Percentiles rank a stretch among this genome's conserved stretches.
Conservation (phyloP, 2,329 filamentous ascomycete genomes). For the Epichloe uncinata region DNA sequence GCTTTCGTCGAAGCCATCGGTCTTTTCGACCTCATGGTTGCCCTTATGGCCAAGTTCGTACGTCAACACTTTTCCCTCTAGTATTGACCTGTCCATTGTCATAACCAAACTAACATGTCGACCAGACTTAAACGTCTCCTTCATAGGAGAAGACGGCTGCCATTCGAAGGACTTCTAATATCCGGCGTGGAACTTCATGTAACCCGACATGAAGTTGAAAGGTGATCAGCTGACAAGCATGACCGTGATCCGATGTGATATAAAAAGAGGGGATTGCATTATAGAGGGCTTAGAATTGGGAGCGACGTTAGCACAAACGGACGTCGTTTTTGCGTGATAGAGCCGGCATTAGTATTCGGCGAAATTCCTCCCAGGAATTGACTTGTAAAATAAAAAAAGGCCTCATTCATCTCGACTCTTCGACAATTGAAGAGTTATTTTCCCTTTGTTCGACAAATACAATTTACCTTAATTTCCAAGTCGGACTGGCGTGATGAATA, state of each 20-base stretch:
- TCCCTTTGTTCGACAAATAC: constrained; percentile 10
- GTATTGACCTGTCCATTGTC: background rate
- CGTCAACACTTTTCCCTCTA: constrained; percentile 20
- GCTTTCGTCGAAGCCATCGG: constrained; percentile 88
- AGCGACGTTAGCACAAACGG: constrained; percentile 18
- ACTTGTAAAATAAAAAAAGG: constrained; percentile 31
- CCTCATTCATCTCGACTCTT: constrained; percentile 26
- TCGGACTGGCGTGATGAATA: constrained; percentile 7
- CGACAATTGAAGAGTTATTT: constrained; percentile 16
- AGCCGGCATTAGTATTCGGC: constrained; percentile 21
- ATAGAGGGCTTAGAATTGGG: constrained; percentile 29
- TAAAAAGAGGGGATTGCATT: constrained; percentile 23
- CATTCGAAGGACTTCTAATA: constrained; percentile 23
- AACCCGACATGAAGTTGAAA: constrained; percentile 14
- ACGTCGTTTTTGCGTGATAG: constrained; percentile 22
- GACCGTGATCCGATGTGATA: constrained; percentile 20
- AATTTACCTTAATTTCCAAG: constrained; percentile 11
- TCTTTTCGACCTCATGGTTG: constrained; percentile 85
- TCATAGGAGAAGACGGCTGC: constrained; percentile 22
- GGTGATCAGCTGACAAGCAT: constrained; percentile 15
- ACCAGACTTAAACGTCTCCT: constrained; percentile 24
- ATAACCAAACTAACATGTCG: constrained; percentile 3
- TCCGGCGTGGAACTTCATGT: constrained; percentile 16
- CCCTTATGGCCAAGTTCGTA: constrained; percentile 87
- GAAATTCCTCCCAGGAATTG: constrained; percentile 20